phyloP scores from a whole-genome alignment of 83 land plant species.

The Thuja plicata region DNA sequence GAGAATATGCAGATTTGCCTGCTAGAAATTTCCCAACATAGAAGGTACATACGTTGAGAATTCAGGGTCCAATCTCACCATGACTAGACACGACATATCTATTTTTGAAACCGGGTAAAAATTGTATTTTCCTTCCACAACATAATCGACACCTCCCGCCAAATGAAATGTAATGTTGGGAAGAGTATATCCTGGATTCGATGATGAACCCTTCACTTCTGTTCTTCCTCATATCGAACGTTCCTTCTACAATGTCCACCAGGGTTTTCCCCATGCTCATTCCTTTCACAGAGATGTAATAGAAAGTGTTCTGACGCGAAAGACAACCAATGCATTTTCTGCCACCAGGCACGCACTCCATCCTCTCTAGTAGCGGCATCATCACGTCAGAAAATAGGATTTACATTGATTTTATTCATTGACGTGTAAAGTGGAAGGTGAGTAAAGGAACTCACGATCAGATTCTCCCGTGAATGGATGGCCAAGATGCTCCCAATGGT shows the following conservation, averaged over 20 bases:
- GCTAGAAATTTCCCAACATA: constrained; percentile 21
- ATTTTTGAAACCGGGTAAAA: background rate
- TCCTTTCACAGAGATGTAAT: background rate
- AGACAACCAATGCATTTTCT: no score
- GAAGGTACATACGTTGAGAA: background rate
- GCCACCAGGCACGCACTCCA: no score
- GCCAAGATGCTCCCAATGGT: no score
- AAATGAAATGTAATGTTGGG: constrained; percentile 6
- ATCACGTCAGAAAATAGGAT: no score
- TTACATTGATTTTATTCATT: no score
- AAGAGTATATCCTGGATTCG: background rate
- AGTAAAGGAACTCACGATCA: no score
- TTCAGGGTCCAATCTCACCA: background rate
- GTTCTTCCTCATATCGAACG: background rate
- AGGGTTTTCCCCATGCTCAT: background rate
- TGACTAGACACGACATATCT: background rate
- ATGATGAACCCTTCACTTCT: no score
- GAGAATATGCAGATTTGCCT: constrained; percentile 22
- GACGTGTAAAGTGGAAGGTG: no score
- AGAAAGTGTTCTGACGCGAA: constrained; percentile 5
- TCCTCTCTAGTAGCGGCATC: no score
- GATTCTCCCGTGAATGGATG: no score
- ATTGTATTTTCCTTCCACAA: background rate
- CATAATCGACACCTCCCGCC: background rate
- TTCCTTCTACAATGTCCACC: background rate